Evolutionary conservation across 495 filamentous ascomycete genomes (phyloP).

Genomic region (Cetradonia linearis): DNA sequence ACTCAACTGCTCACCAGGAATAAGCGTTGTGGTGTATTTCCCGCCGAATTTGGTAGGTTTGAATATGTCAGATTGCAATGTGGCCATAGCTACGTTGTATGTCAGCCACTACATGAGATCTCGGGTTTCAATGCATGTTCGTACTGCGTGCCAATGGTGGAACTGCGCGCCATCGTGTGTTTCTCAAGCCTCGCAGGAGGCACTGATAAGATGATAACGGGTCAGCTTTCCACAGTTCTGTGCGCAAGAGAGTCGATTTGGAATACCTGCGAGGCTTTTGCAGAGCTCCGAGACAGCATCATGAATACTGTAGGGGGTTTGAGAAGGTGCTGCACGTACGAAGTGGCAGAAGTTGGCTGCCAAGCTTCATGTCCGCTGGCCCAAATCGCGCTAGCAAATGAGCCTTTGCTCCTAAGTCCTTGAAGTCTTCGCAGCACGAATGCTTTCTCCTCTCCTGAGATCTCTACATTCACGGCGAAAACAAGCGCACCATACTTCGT

Average conservation of each 20-base stretch:
- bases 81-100: conserved; percentile 48
- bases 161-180: conserved; percentile 31
- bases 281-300: conserved; percentile 11
- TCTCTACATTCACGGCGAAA: not conserved
- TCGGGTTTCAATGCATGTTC: conserved; percentile 15
- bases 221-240: not conserved
- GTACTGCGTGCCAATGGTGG: conserved; percentile 37
- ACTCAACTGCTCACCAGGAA: conserved; percentile 55
- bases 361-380: not conserved
- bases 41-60: conserved; percentile 98
- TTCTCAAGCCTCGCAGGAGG: conserved; percentile 36
- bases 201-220: conserved; percentile 28
- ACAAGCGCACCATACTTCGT: too few relatives aligned
- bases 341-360: not conserved
- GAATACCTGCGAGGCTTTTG: conserved; percentile 30
- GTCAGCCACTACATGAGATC: not conserved
- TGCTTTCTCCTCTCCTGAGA: not conserved
- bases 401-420: not conserved
- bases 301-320: not conserved
- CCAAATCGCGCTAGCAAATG: not conserved
- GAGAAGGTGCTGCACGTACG: not conserved
- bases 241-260: not conserved
- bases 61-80: conserved; percentile 80
- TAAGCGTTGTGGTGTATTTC: conserved; percentile 97
- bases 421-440: not conserved